phyloP scores from a whole-genome alignment of 768 basidiomycete species.

The Lyophyllum shimeji region DNA sequence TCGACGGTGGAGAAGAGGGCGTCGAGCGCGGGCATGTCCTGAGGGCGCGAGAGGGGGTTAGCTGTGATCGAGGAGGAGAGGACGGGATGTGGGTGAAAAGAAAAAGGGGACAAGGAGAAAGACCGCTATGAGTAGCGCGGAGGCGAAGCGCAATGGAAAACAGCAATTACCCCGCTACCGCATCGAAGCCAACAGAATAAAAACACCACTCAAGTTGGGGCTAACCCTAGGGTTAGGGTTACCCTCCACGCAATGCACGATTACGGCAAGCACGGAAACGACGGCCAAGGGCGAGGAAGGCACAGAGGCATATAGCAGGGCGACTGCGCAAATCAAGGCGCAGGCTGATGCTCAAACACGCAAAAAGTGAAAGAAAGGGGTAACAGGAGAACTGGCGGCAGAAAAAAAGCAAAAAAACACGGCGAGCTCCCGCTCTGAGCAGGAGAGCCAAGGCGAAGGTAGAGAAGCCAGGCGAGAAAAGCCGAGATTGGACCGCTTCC shows the following conservation, averaged over 20 bases:
- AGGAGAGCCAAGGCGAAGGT: background rate
- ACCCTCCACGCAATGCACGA: too few species aligned
- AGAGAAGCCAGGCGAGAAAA: background rate
- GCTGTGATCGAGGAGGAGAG: background rate
- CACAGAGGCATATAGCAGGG: background rate
- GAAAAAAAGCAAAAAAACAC: too few species aligned
- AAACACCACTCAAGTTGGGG: background rate
- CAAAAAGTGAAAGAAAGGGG: too few species aligned
- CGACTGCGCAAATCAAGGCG: too few species aligned
- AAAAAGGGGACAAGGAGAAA: background rate
- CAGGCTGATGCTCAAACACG: too few species aligned
- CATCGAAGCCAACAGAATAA: background rate
- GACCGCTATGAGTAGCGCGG: too few species aligned
- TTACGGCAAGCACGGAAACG: background rate
- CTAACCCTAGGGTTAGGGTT: background rate
- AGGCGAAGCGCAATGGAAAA: background rate
- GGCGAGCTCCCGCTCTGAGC: background rate
- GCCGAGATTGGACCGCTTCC: too few species aligned
- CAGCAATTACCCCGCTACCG: background rate
- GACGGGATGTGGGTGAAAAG: background rate
- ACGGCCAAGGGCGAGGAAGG: background rate
- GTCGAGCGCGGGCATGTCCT: constrained; percentile 76
- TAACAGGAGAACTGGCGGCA: too few species aligned
- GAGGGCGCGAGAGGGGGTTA: background rate
- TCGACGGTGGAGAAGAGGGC: constrained; percentile 70